phyloP scores from a whole-genome alignment of 441 rosid genomes.

The Adansonia madagascariensis region DNA sequence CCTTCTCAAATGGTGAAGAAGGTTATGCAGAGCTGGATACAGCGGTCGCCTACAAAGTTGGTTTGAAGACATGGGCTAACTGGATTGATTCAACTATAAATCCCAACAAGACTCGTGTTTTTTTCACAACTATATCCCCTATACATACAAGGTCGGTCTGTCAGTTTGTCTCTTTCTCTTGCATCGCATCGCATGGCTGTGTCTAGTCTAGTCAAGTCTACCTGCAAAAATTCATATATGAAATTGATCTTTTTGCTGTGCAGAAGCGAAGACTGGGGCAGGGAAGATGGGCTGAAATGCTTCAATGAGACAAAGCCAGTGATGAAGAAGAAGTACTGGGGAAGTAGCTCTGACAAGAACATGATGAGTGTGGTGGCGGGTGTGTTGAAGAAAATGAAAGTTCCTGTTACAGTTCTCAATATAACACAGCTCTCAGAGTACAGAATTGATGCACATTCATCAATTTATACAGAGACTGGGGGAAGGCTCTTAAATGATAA shows the following conservation, averaged over 20 bases:
- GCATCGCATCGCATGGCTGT: neutral
- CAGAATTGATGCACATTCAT: conserved; percentile 78
- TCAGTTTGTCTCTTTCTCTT: neutral
- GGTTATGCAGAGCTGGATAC: conserved; percentile 71
- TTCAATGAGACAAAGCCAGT: conserved; percentile 83
- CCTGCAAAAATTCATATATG: too few species aligned
- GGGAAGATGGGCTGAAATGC: conserved; percentile 64
- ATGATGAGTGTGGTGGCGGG: conserved; percentile 74
- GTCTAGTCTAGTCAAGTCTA: too few species aligned
- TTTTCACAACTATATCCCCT: conserved; percentile 93
- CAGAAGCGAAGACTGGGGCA: conserved; percentile 80
- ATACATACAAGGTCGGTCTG: conserved; percentile 64
- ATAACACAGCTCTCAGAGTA: conserved; percentile 86
- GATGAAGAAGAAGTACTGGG: conserved; percentile 66
- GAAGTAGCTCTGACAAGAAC: conserved; percentile 64
- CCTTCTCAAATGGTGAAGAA: conserved; percentile 73
- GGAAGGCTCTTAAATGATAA: conserved; percentile 73
- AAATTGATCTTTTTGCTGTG: neutral
- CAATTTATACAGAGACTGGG: conserved; percentile 75
- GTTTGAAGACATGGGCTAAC: conserved; percentile 88
- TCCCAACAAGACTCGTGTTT: conserved; percentile 76
- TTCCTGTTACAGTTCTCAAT: conserved; percentile 67
- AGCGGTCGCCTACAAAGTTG: conserved; percentile 65
- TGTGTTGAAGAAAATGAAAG: conserved; percentile 61
- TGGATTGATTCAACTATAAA: conserved; percentile 85